Conservation (phyloP, 1,284 basidiomycete species). For the Coniferiporia weirii region DNA sequence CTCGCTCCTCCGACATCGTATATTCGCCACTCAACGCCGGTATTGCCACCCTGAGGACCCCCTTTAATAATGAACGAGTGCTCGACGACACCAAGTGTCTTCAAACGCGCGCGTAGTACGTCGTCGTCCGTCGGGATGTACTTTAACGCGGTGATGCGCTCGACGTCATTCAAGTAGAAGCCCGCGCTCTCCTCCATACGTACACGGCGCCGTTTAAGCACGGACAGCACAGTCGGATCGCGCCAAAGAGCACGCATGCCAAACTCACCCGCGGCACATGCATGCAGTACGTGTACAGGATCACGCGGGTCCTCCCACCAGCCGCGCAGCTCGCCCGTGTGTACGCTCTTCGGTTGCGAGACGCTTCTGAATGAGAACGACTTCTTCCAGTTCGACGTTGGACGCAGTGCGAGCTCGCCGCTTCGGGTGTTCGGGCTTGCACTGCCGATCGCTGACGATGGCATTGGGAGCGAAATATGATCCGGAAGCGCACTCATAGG, state of each 20-base stretch:
- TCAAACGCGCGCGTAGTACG: constrained; percentile 62
- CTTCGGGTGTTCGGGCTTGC: background rate
- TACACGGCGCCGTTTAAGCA: constrained; percentile 56
- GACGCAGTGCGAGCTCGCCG: constrained; percentile 54
- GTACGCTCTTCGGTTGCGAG: constrained; percentile 56
- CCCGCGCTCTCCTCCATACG: constrained; percentile 76
- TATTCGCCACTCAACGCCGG: constrained; percentile 66
- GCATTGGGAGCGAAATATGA: constrained; percentile 15
- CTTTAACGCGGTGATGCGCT: constrained; percentile 69
- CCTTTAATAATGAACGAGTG: constrained; percentile 64
- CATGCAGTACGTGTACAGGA: constrained; percentile 64
- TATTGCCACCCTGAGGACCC: constrained; percentile 48
- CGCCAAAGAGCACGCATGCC: constrained; percentile 69
- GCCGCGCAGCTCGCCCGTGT: constrained; percentile 63
- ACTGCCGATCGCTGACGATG: constrained; percentile 1
- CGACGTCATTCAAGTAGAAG: constrained; percentile 76
- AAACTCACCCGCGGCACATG: constrained; percentile 39
- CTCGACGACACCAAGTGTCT: constrained; percentile 74
- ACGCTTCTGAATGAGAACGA: constrained; percentile 48
- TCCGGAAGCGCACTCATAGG: constrained; percentile 22
- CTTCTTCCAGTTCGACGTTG: constrained; percentile 69
- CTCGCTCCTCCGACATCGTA: constrained; percentile 78
- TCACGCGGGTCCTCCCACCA: constrained; percentile 83
- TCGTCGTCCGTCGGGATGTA: constrained; percentile 78
- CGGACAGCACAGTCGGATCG: constrained; percentile 54